Base-by-base conservation (phyloP, 2,329 filamentous ascomycete species). In the Fusarium nematophilum region DNA sequence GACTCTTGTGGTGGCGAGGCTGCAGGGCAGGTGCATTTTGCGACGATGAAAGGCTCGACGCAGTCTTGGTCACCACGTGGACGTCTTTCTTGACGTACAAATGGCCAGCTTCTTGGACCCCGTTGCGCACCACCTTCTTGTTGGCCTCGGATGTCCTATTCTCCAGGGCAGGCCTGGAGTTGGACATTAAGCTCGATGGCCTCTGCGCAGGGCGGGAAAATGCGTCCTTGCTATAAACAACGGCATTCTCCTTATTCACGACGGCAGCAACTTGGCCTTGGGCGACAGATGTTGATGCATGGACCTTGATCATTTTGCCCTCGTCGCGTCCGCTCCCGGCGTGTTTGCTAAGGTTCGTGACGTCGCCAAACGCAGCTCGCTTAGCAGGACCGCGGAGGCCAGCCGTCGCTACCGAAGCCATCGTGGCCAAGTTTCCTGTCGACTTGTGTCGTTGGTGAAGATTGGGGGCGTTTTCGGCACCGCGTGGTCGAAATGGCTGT, bases 371-470 rank as follows among this genome's bases (percentile, higher is more conserved):
- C 10, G 87, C 91, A 59, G 88, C 87, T 65, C 93, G 88, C 79
- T 93, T 95, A 50, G 88, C 81, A 53, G 85, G 72, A 31, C 74
- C 75, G 25, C 74, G 75, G 33, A 77, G 66, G 29, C 75, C 75
- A 17, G 57, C 60, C 15, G 59, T 55, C 10, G 65, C 44, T 3
- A 60, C 61, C 10, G 65, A 62, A 25, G 71, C 59, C 67, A 70
- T 73, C 31, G 54, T 62, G 25, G 66, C 61, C 37, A 91, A 65
- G 83, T 84, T 76, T 76, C 89, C 75, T 75, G 87, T 88, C 8
- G 93, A 96, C 77, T 96, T 96, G 78, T 92, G 89, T 61, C 90
- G 89, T 68, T 92, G 88, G 68, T 96, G 91, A 59, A 93, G 79
- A 47, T 84, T 51, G 9, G 70, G 71, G 18, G 66, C 79, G 65